A percentile compares a stretch with the other conserved stretches of the same genome.
phyloP scores from a whole-genome alignment of 164 flowering plant genomes.

The Liquidambar formosana region DNA sequence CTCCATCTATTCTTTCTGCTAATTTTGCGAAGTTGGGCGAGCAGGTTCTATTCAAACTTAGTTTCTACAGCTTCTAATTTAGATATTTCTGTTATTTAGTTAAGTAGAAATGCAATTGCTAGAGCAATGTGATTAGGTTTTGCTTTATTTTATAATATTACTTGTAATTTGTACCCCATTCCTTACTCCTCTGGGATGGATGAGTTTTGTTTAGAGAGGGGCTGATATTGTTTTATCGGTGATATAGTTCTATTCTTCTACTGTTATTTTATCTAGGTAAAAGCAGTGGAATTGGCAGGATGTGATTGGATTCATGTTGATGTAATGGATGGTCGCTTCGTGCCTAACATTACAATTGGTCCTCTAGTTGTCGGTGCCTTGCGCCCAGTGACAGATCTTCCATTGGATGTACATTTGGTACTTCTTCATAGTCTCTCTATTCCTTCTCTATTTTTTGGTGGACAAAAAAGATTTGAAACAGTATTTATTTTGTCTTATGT shows the following conservation, averaged over 20 bases:
- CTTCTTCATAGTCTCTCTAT: neutral
- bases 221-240: no score
- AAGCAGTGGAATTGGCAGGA: slow-evolving; percentile 98
- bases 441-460: no score
- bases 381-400: slow-evolving; percentile 96
- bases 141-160: no score
- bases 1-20: slow-evolving; percentile 98
- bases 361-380: slow-evolving; percentile 97
- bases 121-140: no score
- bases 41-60: slow-evolving; percentile 52
- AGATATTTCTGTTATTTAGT: no score
- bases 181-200: no score
- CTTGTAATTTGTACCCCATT: no score
- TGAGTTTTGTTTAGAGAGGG: no score
- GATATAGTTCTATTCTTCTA: neutral
- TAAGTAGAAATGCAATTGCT: no score
- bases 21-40: slow-evolving; percentile 95
- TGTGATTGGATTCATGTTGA: slow-evolving; percentile 99
- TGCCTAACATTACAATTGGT: slow-evolving; percentile 97
- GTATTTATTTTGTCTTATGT: no score
- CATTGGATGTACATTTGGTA: slow-evolving; percentile 98
- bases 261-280: slow-evolving; percentile 55
- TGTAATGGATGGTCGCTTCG: slow-evolving; percentile 99
- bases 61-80: no score
- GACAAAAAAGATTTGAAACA: no score